Evolutionary conservation across 2,329 filamentous ascomycete genomes (phyloP), one percentile per base, ranked within the genome.

Genomic region (Madurella fahalii): DNA sequence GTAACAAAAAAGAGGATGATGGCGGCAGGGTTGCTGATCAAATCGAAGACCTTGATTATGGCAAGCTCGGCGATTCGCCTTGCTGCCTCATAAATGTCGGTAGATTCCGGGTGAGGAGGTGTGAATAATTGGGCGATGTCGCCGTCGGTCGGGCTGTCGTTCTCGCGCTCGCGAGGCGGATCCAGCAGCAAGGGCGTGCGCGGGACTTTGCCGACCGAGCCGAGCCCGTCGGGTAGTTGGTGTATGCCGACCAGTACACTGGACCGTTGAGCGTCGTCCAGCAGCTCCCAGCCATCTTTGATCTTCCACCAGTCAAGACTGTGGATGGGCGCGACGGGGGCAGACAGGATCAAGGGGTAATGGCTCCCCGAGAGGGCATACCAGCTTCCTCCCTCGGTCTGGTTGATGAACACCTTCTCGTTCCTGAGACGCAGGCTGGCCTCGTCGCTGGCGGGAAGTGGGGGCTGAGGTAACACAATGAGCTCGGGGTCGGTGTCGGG

Each of bases 321-420:
- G 61, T 74, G 73, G 42, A 77, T 73, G 59, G 71, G 73, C 18
- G 74, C 81, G 2, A 67, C 59, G 0, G 79, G 77, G 0, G 79
- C 85, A 50, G 90, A 83, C 18, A 92, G 86, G 30, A 96, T 90
- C 9, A 93, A 79, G 3, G 94, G 94, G 64, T 96, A 97, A 9
- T 84, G 84, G 40, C 78, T 80, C 54, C 95, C 93, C 1, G 93
- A 96, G 72, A 97, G 80, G 32, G 92, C 94, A 69, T 93, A 99
- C 91, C 93, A 97, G 57, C 89, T 88, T 31, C 92, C 93, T n/a
- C 78, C 76, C 53, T 88, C 83, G 1, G 92, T 96, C 62, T 86
- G 87, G 68, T 96, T 96, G 56, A 97, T 79, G 66, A 94, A 95
- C 0, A 96, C 84, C 53, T 82, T 84, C 58, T 81, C 79, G 59